Percentiles rank a stretch among this genome's conserved stretches.
Evolutionary conservation across 345 rosid genomes (phyloP).

Genomic region (Ricinus communis): DNA sequence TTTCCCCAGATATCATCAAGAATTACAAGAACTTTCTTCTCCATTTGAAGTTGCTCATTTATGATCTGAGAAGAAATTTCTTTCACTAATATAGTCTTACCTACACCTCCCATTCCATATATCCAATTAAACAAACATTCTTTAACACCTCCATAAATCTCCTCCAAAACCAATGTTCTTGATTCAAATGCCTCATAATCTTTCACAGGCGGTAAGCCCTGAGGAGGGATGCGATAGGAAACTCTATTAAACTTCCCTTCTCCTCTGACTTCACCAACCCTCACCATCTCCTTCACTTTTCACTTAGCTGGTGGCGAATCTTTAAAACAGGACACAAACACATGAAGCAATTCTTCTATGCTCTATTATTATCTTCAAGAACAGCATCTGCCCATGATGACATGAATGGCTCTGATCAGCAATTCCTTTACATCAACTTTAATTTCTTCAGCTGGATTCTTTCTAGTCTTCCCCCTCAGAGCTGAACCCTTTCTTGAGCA

Average conservation of each 20-base stretch:
- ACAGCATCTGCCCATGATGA: no score
- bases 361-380: neutral
- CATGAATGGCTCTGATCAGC: no score
- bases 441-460: no score
- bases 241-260: neutral
- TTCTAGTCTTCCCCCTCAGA: no score
- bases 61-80: no score
- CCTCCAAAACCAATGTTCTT: neutral
- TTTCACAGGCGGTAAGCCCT: neutral
- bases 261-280: neutral
- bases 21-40: no score
- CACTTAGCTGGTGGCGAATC: neutral
- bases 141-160: slow-evolving; percentile 6
- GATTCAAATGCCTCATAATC: slow-evolving; percentile 16
- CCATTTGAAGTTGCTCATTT: no score
- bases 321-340: neutral
- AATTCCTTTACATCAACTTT: no score
- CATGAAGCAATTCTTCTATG: slow-evolving; percentile 3
- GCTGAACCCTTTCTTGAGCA: no score
- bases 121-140: neutral
- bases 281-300: neutral
- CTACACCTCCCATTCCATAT: slow-evolving; percentile 14
- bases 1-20: no score
- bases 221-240: neutral
- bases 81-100: slow-evolving; percentile 15